phyloP scores from a whole-genome alignment of 176 grass and related monocot species.

The Musa beccarii region DNA sequence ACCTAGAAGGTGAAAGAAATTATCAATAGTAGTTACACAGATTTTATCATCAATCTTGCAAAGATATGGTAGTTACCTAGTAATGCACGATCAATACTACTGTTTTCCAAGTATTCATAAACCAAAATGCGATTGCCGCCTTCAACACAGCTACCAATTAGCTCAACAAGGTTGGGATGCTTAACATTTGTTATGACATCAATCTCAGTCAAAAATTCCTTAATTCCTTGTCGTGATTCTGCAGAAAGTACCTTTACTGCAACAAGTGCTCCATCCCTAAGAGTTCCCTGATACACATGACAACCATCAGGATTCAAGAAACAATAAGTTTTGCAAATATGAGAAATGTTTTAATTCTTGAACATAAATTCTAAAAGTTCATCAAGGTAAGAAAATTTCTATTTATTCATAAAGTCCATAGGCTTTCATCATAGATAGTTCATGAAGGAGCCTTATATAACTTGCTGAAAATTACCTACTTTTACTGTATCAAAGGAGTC shows the following conservation, averaged over 20 bases:
- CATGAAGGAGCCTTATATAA: background rate
- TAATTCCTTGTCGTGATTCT: slow-evolving; percentile 80
- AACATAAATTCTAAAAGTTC: too few species aligned
- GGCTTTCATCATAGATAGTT: background rate
- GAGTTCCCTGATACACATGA: slow-evolving; percentile 46
- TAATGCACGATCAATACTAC: slow-evolving; percentile 67
- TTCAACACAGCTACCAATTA: slow-evolving; percentile 83
- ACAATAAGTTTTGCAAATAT: background rate
- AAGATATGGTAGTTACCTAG: slow-evolving; percentile 40
- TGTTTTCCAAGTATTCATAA: slow-evolving; percentile 75
- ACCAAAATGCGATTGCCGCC: slow-evolving; percentile 64
- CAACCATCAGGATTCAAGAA: background rate
- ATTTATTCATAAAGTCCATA: background rate
- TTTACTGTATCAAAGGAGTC: background rate
- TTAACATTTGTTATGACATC: slow-evolving; percentile 74
- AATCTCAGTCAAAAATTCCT: slow-evolving; percentile 94
- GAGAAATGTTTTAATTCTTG: background rate
- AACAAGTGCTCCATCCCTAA: slow-evolving; percentile 40
- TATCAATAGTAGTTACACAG: background rate
- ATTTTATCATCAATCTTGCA: background rate
- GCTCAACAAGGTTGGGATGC: slow-evolving; percentile 84
- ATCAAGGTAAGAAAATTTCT: too few species aligned
- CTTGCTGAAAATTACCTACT: background rate
- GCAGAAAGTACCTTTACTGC: slow-evolving; percentile 86
- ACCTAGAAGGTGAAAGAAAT: slow-evolving; percentile 33